Conservation (phyloP, 2,329 filamentous ascomycete genomes). For the Hypoxylon sp. region DNA sequence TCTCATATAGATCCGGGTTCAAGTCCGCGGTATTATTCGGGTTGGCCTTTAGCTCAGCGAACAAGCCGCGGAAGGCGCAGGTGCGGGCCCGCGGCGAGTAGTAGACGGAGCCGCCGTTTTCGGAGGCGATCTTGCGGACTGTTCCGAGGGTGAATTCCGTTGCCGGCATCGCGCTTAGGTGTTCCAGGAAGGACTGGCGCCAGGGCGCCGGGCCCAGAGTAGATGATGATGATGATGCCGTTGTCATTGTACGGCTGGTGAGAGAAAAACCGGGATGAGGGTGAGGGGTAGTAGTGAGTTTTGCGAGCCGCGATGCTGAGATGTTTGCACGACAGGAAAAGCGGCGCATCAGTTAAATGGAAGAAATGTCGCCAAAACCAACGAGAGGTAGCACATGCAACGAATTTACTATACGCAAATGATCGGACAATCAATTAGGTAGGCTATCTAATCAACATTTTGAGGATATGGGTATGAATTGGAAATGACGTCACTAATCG, state of each 20-base stretch:
- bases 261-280: conserved; percentile 13
- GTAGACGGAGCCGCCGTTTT: conserved; percentile 60
- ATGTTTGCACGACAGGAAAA: conserved; percentile 25
- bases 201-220: conserved; percentile 63
- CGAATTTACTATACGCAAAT: background rate
- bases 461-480: background rate
- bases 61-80: conserved; percentile 90
- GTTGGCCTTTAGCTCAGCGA: conserved; percentile 79
- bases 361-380: conserved; percentile 1
- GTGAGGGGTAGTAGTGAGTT: conserved; percentile 39
- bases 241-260: conserved; percentile 27
- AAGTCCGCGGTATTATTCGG: conserved; percentile 78
- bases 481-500: conserved; percentile 34
- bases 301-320: conserved; percentile 40
- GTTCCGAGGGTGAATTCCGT: conserved; percentile 68
- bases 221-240: conserved; percentile 44
- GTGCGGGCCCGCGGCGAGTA: conserved; percentile 75
- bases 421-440: background rate
- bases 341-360: conserved; percentile 33
- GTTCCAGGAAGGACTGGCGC: conserved; percentile 67
- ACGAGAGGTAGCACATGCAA: background rate
- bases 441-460: background rate
- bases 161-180: conserved; percentile 63
- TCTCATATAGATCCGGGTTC: conserved; percentile 80
- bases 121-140: conserved; percentile 57